Conservation (phyloP, 208 protist genomes). For the Endotrypanum monterogeii region DNA sequence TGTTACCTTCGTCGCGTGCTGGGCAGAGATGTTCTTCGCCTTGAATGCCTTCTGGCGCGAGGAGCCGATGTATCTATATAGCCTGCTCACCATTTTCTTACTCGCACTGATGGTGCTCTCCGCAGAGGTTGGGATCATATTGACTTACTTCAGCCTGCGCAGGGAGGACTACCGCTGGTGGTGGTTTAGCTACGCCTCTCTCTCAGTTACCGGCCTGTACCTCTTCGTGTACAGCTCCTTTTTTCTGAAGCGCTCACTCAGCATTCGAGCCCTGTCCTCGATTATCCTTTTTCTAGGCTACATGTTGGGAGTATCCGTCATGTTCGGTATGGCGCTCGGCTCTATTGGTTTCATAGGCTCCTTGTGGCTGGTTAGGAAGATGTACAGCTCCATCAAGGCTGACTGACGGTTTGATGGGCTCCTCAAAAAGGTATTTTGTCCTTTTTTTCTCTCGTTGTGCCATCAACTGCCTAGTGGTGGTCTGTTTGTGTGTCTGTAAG, state of each 20-base stretch:
- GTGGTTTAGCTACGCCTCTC: slow-evolving; percentile 94
- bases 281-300: slow-evolving; percentile 81
- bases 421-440: neutral
- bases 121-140: slow-evolving; percentile 96
- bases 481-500: neutral
- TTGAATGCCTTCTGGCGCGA: slow-evolving; percentile 92
- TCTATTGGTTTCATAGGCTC: slow-evolving; percentile 78
- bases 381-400: slow-evolving; percentile 73
- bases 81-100: slow-evolving; percentile 94
- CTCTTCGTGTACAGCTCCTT: slow-evolving; percentile 94
- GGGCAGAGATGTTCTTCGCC: slow-evolving; percentile 98
- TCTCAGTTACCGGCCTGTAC: slow-evolving; percentile 82
- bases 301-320: slow-evolving; percentile 57
- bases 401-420: slow-evolving; percentile 27
- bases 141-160: slow-evolving; percentile 97
- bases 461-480: no score
- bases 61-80: slow-evolving; percentile 96
- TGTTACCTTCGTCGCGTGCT: slow-evolving; percentile 97
- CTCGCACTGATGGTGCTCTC: slow-evolving; percentile 93
- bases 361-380: slow-evolving; percentile 66
- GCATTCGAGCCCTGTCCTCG: slow-evolving; percentile 60
- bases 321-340: slow-evolving; percentile 68
- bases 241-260: slow-evolving; percentile 84
- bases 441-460: neutral
- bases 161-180: slow-evolving; percentile 97